phyloP scores from a whole-genome alignment of 495 filamentous ascomycete species.

The Glutinoglossum americanum region DNA sequence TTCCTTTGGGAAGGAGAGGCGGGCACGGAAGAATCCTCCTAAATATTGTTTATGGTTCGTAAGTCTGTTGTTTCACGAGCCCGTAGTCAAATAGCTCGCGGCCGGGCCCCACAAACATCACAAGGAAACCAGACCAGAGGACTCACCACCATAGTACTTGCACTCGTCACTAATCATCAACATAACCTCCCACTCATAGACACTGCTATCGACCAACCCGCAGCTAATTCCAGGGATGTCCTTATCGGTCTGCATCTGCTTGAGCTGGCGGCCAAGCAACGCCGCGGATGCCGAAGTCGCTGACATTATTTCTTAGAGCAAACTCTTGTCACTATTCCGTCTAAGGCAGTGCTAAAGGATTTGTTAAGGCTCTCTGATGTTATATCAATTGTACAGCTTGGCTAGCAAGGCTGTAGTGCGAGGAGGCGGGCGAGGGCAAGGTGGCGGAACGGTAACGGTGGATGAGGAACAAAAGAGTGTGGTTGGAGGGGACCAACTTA shows the following conservation, averaged over 20 bases:
- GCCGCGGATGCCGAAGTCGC: constrained; percentile 30
- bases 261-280: constrained; percentile 66
- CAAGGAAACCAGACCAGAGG: constrained; percentile 1
- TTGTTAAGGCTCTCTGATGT: too few relatives aligned
- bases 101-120: background rate
- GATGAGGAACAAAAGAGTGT: too few relatives aligned
- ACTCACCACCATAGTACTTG: constrained; percentile 77
- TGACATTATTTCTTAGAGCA: background rate
- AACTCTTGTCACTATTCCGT: background rate
- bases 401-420: too few relatives aligned
- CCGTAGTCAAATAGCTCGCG: background rate
- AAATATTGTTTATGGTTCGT: constrained; percentile 1
- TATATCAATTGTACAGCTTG: too few relatives aligned
- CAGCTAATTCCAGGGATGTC: constrained; percentile 88
- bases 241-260: constrained; percentile 79
- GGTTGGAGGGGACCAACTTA: too few relatives aligned
- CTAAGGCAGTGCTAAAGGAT: too few relatives aligned
- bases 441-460: too few relatives aligned
- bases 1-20: constrained; percentile 53
- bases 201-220: constrained; percentile 67
- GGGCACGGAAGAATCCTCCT: constrained; percentile 80
- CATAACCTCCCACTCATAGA: constrained; percentile 99
- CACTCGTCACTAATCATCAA: constrained; percentile 96
- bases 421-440: too few relatives aligned
- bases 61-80: too few relatives aligned